Percentiles rank a stretch among this genome's conserved stretches.
Conservation (phyloP, 148 eudicot genomes). For the Diospyros lotus region DNA sequence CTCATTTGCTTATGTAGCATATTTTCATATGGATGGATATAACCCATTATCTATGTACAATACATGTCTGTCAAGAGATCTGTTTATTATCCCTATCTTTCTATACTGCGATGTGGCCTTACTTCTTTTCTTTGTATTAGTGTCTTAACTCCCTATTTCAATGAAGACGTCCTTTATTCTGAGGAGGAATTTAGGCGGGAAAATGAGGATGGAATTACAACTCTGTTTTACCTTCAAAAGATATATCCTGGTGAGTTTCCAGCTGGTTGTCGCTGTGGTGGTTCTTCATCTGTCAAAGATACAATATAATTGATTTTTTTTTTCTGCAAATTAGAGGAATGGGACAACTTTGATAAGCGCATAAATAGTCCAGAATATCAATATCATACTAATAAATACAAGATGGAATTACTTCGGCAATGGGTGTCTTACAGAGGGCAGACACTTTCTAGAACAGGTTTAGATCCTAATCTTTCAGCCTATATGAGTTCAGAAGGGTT, state of each 20-base stretch:
- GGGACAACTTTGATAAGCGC: constrained; percentile 71
- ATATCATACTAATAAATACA: constrained; percentile 39
- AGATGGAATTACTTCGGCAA: constrained; percentile 56
- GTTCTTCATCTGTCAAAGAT: constrained; percentile 9
- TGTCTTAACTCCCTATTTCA: constrained; percentile 92
- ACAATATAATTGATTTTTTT: constrained; percentile 9
- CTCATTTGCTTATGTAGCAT: background rate
- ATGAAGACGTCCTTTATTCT: constrained; percentile 95
- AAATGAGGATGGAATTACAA: constrained; percentile 96
- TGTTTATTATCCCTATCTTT: constrained; percentile 2
- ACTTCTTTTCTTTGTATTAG: constrained; percentile 35
- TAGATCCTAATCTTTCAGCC: constrained; percentile 2
- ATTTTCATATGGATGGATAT: background rate
- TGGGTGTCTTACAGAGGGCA: constrained; percentile 99
- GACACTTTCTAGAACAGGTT: constrained; percentile 98
- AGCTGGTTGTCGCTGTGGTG: constrained; percentile 11
- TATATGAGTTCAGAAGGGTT: background rate
- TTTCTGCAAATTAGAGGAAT: constrained; percentile 59
- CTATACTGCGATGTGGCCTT: background rate
- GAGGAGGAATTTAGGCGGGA: constrained; percentile 73
- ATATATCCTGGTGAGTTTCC: constrained; percentile 83
- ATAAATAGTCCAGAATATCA: constrained; percentile 49
- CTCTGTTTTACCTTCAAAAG: constrained; percentile 84
- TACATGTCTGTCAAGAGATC: background rate
- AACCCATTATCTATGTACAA: background rate